Base-by-base conservation (phyloP, 345 rosid species). In the Acer negundo region DNA sequence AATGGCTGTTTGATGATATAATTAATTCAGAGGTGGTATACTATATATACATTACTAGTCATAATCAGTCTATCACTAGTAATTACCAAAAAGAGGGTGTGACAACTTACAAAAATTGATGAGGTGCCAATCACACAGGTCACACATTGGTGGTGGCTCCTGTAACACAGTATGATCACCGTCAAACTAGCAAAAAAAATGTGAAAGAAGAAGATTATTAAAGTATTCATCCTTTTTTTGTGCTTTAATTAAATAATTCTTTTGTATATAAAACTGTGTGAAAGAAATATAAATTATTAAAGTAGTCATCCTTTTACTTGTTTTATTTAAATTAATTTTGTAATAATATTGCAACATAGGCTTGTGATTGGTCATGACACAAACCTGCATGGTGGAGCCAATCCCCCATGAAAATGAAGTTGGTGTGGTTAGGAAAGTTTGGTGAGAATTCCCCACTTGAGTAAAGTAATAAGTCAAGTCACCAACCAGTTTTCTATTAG, bases 401-500 rank as follows among this genome's bases (percentile, higher is more conserved):
- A 56, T 53, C 62, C 51, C 16, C 19, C 49, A 56, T 72, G 13
- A 16, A 46, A 53, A 40, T 72, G 40, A 15, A 74, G 59, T 42
- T 68, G 63, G 63, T 59, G 55, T 68, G 22, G 71, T 49, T 75
- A 49, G 77, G 77, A 64, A 22, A 35, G 72, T 66, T 75, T 65
- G 71, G 78, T 65, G 23, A 66, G 51, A 64, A 51, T 75, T 75
- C 23, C 38, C 71, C 47, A 23, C 71, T 47, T 51, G 46, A 20
- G 47, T 6, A 65, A 24, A 16, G 49, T 35, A 15, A 53, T 10
- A 23, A 4, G 15, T 38, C 8, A 19, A 16, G 5, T 20, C 55
- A 73, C 20, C 76, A 72, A 72, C 64, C 49, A 31, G 17, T 19
- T 56, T 58, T n/a, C 49, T 38, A 8, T 17, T 35, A 20, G 0